Conservation (phyloP, 305 asterid genomes). For the Andrographis paniculata region DNA sequence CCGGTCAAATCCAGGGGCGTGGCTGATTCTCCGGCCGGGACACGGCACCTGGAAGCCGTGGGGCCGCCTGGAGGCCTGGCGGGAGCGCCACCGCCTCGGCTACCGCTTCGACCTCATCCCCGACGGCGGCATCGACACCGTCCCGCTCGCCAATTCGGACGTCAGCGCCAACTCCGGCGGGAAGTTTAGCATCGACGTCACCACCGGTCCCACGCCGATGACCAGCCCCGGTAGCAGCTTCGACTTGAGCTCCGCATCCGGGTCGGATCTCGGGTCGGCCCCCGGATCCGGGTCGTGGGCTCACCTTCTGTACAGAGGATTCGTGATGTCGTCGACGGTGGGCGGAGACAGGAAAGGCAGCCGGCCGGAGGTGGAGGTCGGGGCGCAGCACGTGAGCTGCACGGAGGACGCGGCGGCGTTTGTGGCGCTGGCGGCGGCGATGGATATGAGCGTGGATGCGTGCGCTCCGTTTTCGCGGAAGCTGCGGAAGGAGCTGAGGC, state of each 20-base stretch:
- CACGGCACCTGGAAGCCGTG: constrained; percentile 84
- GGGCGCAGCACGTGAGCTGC: constrained; percentile 86
- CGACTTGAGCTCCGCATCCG: constrained; percentile 58
- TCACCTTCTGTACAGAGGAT: constrained; percentile 58
- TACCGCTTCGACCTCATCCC: constrained; percentile 86
- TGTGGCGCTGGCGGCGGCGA: constrained; percentile 89
- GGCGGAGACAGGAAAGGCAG: constrained; percentile 57
- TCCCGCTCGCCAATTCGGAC: constrained; percentile 56
- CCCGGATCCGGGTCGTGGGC: constrained; percentile 85
- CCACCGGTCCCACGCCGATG: constrained; percentile 66
- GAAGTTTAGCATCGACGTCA: constrained; percentile 58
- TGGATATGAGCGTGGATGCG: constrained; percentile 92
- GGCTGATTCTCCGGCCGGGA: constrained; percentile 90
- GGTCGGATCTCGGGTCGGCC: constrained; percentile 55
- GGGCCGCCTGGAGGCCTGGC: constrained; percentile 98
- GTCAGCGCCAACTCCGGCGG: constrained; percentile 60
- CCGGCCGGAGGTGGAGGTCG: constrained; percentile 81
- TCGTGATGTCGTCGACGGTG: constrained; percentile 81
- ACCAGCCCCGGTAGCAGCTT: constrained; percentile 85
- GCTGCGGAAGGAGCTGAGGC: constrained; percentile 75
- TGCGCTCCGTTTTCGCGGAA: constrained; percentile 59
- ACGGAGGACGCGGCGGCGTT: constrained; percentile 93
- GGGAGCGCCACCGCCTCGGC: constrained; percentile 52
- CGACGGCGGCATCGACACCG: constrained; percentile 63
- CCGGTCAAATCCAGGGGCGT: constrained; percentile 86